Evolutionary conservation across 768 basidiomycete species (phyloP).

Genomic region (Kwoniella botswanensis): DNA sequence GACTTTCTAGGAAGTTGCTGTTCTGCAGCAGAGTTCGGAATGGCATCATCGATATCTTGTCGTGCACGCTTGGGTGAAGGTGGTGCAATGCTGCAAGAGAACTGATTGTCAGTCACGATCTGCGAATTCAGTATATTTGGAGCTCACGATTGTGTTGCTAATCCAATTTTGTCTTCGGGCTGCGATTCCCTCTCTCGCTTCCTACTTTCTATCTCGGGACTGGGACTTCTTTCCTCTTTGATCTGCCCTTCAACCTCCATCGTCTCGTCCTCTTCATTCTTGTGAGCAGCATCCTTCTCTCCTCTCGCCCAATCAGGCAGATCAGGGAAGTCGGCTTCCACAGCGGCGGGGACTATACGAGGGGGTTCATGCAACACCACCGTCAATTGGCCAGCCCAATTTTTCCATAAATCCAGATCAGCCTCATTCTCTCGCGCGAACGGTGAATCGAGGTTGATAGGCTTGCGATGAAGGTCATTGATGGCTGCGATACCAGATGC

Average conservation of each 20-base stretch:
- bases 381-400: conserved; percentile 47
- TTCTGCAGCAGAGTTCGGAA: neutral
- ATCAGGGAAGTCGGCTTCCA: conserved; percentile 43
- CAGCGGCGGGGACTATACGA: conserved; percentile 43
- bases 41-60: neutral
- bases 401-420: conserved; percentile 52
- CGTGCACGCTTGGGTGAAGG: conserved; percentile 14
- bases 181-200: conserved; percentile 17
- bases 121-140: neutral
- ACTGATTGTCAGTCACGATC: neutral
- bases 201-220: conserved; percentile 20
- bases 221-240: conserved; percentile 18
- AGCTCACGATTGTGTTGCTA: conserved; percentile 4
- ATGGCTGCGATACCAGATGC: conserved; percentile 42
- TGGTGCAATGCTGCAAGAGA: neutral
- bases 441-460: conserved; percentile 41
- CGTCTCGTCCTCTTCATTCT: conserved; percentile 24
- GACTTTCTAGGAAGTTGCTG: neutral
- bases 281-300: conserved; percentile 15
- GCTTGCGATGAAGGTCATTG: conserved; percentile 42
- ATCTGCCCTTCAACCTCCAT: conserved; percentile 32
- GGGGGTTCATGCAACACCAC: conserved; percentile 46
- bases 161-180: neutral
- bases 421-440: conserved; percentile 41
- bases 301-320: conserved; percentile 47